These are phyloP conservation scores for Beauveria asiatica DNA, from an alignment of 2,329 filamentous ascomycete genomes.

Conservation along the genomic window DNA sequence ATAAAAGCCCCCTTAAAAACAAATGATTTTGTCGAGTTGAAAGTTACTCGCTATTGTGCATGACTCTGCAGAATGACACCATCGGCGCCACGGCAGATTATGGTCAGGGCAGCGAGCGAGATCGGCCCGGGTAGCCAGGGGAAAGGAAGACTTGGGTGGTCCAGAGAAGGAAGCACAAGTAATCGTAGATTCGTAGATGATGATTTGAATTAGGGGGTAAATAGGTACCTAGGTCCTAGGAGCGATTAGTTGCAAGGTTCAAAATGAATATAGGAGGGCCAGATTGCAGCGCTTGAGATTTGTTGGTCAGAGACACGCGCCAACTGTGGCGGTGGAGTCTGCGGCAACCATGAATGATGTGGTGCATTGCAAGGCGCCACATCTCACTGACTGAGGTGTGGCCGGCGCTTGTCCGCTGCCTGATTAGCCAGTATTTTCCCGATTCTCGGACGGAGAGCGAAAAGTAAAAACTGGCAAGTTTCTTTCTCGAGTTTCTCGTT, in stretches of 20 bases:
- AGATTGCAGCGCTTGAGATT: background rate
- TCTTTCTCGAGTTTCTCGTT: too few species aligned
- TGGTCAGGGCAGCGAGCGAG: background rate
- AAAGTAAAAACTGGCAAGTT: too few species aligned
- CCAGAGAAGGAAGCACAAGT: background rate
- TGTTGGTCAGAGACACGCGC: background rate
- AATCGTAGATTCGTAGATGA: background rate
- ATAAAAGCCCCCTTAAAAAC: background rate
- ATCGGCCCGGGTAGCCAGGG: background rate
- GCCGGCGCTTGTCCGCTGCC: too few species aligned
- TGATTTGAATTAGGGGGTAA: background rate
- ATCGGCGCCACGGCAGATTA: conserved; percentile 6
- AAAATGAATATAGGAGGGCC: background rate
- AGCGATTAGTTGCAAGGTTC: background rate
- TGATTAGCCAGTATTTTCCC: too few species aligned
- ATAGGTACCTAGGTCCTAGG: background rate
- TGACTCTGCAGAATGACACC: conserved; percentile 12
- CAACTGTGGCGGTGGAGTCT: background rate
- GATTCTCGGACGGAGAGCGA: too few species aligned
- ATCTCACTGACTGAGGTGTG: too few species aligned
- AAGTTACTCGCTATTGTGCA: background rate
- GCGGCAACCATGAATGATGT: too few species aligned
- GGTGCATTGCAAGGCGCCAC: too few species aligned
- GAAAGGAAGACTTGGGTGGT: background rate
- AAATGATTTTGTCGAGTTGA: background rate